Base-by-base conservation (phyloP, 306 rosid genomes). In the Morella rubra region DNA sequence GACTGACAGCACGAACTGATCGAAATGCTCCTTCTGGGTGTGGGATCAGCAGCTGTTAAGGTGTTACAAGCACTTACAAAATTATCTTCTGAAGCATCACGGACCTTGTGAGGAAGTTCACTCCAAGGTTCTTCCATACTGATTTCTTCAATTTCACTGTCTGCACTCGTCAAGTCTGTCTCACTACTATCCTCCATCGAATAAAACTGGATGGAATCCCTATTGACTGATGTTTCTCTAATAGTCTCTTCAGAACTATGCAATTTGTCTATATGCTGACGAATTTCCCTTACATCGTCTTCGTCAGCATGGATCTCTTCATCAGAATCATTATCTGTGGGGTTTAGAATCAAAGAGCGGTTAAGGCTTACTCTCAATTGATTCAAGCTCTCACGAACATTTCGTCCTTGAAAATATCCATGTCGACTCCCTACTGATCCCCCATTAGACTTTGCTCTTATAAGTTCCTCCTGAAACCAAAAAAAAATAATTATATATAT, bases 351-450 rank as follows among this genome's bases (percentile, higher is more conserved):
- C 49, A 96, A 86, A 44, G 98, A 96, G 75, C 93, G 99, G 79
- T 89, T 91, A 77, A 96, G 86, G 85, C 96, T 92, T 78, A 87
- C 86, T 78, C 98, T 85, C 68, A 96, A 84, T 62, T 89, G 87
- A 81, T 92, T 91, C 80, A 96, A 87, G 92, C 96, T 92, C 67
- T 91, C 97, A 62, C 99, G 84, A 50, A 92, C 93, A 84, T 88
- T 89, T 42, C 73, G 67, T 70, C 87, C 96, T 67, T 91, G 93
- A 66, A 87, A 85, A 83, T 80, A 76, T 53, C 90, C 99, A 72
- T 73, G 86, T 45, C 61, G 80, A 64, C 71, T 80, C 37, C 79
- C 89, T 62, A 72, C 76, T 55, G 98, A 83, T 75, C 71, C 81
- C 45, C 71, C 80, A 42, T 79, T 87, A 56, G 91, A 81, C 81